phyloP scores from a whole-genome alignment of 441 rosid species.

The Eutrema salsugineum region DNA sequence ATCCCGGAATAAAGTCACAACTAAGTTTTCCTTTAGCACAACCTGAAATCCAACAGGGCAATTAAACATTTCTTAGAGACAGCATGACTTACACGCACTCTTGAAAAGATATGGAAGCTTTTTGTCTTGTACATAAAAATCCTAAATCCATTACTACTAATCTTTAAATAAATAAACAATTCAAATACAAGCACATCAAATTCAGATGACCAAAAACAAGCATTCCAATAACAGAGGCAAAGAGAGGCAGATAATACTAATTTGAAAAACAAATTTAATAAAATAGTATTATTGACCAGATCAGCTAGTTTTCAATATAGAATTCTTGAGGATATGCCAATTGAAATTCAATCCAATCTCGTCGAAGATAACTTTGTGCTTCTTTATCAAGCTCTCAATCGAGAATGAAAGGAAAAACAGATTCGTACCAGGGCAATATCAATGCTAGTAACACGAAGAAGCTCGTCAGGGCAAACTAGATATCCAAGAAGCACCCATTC shows the following conservation, averaged over 20 bases:
- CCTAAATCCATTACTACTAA: background rate
- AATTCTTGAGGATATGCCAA: background rate
- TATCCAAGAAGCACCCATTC: slow-evolving; percentile 99
- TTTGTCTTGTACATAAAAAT: background rate
- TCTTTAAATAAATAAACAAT: background rate
- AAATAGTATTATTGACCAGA: background rate
- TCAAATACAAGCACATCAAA: background rate
- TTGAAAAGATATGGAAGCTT: background rate
- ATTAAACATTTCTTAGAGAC: background rate
- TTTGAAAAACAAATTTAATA: background rate
- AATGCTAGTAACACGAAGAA: slow-evolving; percentile 98
- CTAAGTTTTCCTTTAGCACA: slow-evolving; percentile 94
- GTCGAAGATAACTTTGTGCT: background rate
- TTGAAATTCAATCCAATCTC: background rate
- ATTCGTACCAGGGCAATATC: slow-evolving; percentile 87
- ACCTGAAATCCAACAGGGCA: slow-evolving; percentile 52
- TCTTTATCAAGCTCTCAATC: slow-evolving; percentile 1
- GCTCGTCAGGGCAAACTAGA: slow-evolving; percentile 99
- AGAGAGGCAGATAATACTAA: background rate
- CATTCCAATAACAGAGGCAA: background rate
- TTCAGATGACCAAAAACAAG: background rate
- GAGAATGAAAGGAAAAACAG: slow-evolving; percentile 12
- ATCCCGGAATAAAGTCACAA: slow-evolving; percentile 84
- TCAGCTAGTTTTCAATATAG: background rate
- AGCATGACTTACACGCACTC: background rate